Percentiles rank a stretch among this genome's conserved stretches.
Evolutionary conservation across 192 early-diverging fungal species (phyloP).

Genomic region (Backusella mclennaniae): DNA sequence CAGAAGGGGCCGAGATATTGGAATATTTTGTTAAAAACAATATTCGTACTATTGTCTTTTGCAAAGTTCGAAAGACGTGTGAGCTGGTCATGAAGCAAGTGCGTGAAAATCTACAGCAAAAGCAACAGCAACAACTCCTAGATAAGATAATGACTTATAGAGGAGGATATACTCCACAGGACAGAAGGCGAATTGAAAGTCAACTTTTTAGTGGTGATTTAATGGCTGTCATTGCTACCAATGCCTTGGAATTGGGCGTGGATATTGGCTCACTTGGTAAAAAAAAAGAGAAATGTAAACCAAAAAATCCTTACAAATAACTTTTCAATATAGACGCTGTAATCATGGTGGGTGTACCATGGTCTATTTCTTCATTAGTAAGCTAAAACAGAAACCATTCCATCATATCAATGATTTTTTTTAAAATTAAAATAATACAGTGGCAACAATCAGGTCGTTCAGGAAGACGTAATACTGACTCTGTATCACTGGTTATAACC

Average conservation of each 20-base stretch:
- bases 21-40: slow-evolving; percentile 33
- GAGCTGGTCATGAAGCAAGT: slow-evolving; percentile 41
- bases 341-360: slow-evolving; percentile 73
- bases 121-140: slow-evolving; percentile 16
- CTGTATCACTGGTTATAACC: slow-evolving; percentile 61
- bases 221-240: slow-evolving; percentile 68
- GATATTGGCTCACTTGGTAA: slow-evolving; percentile 65
- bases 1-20: slow-evolving; percentile 35
- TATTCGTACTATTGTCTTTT: slow-evolving; percentile 53
- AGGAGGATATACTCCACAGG: slow-evolving; percentile 69
- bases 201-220: slow-evolving; percentile 65
- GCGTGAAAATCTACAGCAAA: slow-evolving; percentile 18
- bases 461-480: slow-evolving; percentile 58
- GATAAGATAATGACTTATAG: slow-evolving; percentile 65
- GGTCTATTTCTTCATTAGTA: slow-evolving; percentile 41
- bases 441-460: slow-evolving; percentile 80
- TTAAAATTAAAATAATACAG: slow-evolving; percentile 30
- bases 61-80: slow-evolving; percentile 47
- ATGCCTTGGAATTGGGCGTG: slow-evolving; percentile 80
- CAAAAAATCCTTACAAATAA: not conserved
- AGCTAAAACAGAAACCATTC: not conserved
- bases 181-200: slow-evolving; percentile 69
- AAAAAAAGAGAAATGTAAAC: not conserved
- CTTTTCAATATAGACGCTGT: slow-evolving; percentile 56
- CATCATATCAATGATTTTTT: not conserved